Conservation (phyloP, 805 yeast genomes). For the Metschnikowia borealis region DNA sequence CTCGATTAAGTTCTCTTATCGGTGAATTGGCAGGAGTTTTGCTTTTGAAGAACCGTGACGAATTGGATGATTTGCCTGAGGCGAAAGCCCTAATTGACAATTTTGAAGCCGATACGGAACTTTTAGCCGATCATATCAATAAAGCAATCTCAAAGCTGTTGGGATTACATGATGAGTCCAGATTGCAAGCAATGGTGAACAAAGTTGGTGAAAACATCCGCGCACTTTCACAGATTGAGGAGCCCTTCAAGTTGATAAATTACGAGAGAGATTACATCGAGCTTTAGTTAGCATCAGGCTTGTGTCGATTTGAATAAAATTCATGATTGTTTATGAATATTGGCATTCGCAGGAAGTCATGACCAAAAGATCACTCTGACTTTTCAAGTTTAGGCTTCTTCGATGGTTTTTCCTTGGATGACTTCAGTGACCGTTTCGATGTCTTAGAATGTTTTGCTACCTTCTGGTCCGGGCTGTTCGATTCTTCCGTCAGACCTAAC, state of each 20-base stretch:
- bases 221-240: conserved; percentile 28
- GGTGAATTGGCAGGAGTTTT: conserved; percentile 13
- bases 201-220: conserved; percentile 30
- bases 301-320: background rate
- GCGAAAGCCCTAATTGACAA: conserved; percentile 17
- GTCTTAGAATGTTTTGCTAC: background rate
- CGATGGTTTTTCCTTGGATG: background rate
- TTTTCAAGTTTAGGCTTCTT: background rate
- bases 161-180: conserved; percentile 26
- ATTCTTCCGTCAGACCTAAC: background rate
- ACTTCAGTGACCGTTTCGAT: background rate
- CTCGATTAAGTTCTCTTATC: background rate
- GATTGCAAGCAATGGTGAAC: conserved; percentile 29
- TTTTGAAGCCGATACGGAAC: conserved; percentile 20
- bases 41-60: conserved; percentile 5
- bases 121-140: conserved; percentile 22
- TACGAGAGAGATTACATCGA: conserved; percentile 35
- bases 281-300: background rate
- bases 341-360: background rate
- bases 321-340: background rate
- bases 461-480: conserved; percentile 1
- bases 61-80: conserved; percentile 7
- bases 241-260: conserved; percentile 33
- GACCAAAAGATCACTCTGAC: background rate
- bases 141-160: conserved; percentile 21